Evolutionary conservation across 2,329 filamentous ascomycete species (phyloP).

Genomic region (Verticillium tricorpus): DNA sequence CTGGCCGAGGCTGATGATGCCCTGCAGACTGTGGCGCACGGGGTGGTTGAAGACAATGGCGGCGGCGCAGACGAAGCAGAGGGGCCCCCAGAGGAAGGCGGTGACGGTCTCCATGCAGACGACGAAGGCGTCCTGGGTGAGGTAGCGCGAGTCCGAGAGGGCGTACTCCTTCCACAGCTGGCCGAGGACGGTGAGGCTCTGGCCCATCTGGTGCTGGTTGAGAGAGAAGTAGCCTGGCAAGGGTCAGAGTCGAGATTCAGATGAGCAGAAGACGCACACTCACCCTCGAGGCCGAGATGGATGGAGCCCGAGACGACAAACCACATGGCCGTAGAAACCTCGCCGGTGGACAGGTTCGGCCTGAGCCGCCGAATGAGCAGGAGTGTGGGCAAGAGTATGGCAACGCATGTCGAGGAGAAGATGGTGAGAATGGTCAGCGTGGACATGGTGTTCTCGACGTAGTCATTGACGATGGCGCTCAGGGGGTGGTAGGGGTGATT

Average conservation of each 20-base stretch:
- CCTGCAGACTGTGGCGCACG: constrained; percentile 43
- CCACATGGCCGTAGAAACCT: constrained; percentile 64
- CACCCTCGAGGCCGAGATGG: constrained; percentile 38
- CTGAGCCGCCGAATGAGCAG: constrained; percentile 46
- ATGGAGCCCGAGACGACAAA: constrained; percentile 64
- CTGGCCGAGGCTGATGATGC: constrained; percentile 41
- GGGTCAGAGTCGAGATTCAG: neutral
- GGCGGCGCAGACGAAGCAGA: constrained; percentile 43
- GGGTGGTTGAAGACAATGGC: constrained; percentile 38
- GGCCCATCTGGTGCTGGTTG: constrained; percentile 36
- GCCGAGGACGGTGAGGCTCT: constrained; percentile 37
- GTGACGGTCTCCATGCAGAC: constrained; percentile 53
- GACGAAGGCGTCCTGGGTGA: constrained; percentile 48
- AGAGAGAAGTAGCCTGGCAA: constrained; percentile 43
- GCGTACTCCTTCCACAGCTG: constrained; percentile 57
- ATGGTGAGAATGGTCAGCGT: constrained; percentile 53
- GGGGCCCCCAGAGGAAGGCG: constrained; percentile 47
- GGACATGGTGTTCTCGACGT: constrained; percentile 61
- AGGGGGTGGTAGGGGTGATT: constrained; percentile 69
- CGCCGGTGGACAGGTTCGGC: constrained; percentile 45
- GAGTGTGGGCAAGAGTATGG: constrained; percentile 54
- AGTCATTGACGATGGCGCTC: constrained; percentile 56
- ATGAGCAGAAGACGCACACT: neutral
- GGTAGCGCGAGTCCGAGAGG: constrained; percentile 51
- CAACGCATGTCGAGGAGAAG: constrained; percentile 53